Percentiles rank a stretch among this genome's conserved stretches.
Conservation (phyloP, 139 green algal species). For the Haematococcus sp. region DNA sequence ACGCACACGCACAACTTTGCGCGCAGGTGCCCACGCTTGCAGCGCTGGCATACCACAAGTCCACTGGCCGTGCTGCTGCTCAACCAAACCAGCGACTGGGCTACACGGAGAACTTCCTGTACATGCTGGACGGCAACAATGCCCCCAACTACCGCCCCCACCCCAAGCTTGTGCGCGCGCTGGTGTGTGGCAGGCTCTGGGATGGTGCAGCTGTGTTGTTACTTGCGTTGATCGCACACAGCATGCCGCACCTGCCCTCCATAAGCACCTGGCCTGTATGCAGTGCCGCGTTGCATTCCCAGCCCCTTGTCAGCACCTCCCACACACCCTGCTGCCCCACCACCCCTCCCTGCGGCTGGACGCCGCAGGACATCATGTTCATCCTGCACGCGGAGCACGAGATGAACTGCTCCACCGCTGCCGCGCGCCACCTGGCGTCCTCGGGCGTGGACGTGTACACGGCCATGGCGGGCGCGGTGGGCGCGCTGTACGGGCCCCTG, state of each 20-base stretch:
- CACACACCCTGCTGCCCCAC: too few species aligned
- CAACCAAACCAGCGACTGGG: conserved; percentile 81
- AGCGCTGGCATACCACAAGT: conserved; percentile 91
- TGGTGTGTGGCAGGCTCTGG: conserved; percentile 37
- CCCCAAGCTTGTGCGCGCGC: conserved; percentile 72
- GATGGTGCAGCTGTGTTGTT: background rate
- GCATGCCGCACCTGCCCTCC: background rate
- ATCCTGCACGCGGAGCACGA: conserved; percentile 98
- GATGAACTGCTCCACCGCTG: conserved; percentile 91
- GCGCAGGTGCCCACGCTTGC: conserved; percentile 85
- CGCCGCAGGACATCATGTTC: conserved; percentile 87
- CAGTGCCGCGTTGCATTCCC: too few species aligned
- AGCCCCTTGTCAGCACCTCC: too few species aligned
- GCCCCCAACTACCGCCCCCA: conserved; percentile 78
- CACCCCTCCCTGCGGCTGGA: too few species aligned
- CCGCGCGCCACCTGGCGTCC: conserved; percentile 47
- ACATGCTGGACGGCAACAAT: conserved; percentile 91
- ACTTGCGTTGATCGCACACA: background rate
- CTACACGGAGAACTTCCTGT: conserved; percentile 97
- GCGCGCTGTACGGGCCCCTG: conserved; percentile 96
- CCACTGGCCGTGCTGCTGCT: conserved; percentile 71
- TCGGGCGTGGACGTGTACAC: conserved; percentile 96
- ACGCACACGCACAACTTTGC: background rate
- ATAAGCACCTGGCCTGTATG: background rate
- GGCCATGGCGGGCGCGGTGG: conserved; percentile 83